Percentiles rank a stretch among this genome's conserved stretches.
These are phyloP conservation scores for Setomelanomma holmii DNA, from an alignment of 2,329 filamentous ascomycete species.

Conservation along the genomic window DNA sequence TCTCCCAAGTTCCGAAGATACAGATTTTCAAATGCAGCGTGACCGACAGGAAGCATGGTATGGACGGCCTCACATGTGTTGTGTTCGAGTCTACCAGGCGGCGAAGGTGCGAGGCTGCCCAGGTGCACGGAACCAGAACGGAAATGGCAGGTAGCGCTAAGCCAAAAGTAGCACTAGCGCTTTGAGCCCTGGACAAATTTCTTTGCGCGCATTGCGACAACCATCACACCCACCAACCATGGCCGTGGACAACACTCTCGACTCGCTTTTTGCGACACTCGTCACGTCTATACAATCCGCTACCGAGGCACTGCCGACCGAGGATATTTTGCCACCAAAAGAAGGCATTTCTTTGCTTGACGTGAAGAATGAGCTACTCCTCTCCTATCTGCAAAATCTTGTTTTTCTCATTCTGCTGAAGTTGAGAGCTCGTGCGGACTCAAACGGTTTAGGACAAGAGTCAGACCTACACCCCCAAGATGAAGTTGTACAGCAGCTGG, in stretches of 20 bases:
- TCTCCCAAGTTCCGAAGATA: no score
- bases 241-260: conserved; percentile 49
- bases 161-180: background rate
- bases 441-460: conserved; percentile 40
- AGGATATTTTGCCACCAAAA: conserved; percentile 72
- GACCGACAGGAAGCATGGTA: no score
- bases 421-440: conserved; percentile 57
- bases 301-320: conserved; percentile 57
- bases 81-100: no score
- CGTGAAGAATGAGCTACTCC: conserved; percentile 94
- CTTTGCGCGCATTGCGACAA: background rate
- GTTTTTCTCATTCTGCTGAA: conserved; percentile 87
- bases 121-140: no score
- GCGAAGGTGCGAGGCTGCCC: no score
- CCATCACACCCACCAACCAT: conserved; percentile 26
- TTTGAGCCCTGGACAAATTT: conserved; percentile 10
- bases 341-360: conserved; percentile 95
- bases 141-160: no score
- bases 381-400: conserved; percentile 94
- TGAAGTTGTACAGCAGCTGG: conserved; percentile 82
- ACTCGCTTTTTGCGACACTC: conserved; percentile 52
- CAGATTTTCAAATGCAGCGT: no score
- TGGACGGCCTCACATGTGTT: no score
- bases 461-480: conserved; percentile 61
- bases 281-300: conserved; percentile 71